Evolutionary conservation across 495 filamentous ascomycete genomes (phyloP).

Genomic region (Aspergillus avenaceus): DNA sequence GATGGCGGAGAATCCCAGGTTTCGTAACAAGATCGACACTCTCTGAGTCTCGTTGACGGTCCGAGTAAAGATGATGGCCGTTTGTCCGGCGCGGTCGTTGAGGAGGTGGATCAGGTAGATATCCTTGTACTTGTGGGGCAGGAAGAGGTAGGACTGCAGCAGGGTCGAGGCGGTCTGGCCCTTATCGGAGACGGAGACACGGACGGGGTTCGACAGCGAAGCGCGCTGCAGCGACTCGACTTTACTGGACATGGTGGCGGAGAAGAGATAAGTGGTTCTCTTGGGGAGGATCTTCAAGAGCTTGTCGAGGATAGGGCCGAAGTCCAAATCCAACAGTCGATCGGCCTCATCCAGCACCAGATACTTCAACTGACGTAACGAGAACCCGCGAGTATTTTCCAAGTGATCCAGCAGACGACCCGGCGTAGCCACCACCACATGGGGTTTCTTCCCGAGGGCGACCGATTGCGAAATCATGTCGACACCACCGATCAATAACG

Average conservation of each 20-base stretch:
- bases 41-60: constrained; percentile 90
- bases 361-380: constrained; percentile 70
- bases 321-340: constrained; percentile 87
- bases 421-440: constrained; percentile 81
- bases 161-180: constrained; percentile 88
- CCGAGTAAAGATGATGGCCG: constrained; percentile 84
- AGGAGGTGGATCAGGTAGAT: constrained; percentile 81
- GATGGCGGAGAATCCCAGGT: constrained; percentile 79
- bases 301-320: constrained; percentile 87
- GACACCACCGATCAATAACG: constrained; percentile 85
- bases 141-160: constrained; percentile 75
- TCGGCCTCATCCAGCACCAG: constrained; percentile 96
- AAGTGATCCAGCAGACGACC: constrained; percentile 89
- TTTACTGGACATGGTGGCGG: constrained; percentile 88
- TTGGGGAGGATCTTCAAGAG: constrained; percentile 72
- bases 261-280: constrained; percentile 83
- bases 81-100: constrained; percentile 79
- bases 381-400: constrained; percentile 96
- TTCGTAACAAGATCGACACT: constrained; percentile 73
- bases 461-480: constrained; percentile 91
- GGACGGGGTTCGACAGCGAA: constrained; percentile 71
- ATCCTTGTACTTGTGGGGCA: constrained; percentile 89
- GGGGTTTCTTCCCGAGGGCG: constrained; percentile 84
- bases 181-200: constrained; percentile 73
- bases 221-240: constrained; percentile 90